phyloP scores from a whole-genome alignment of 1,139 yeast genomes.

The Lodderomyces oxycetoniae region DNA sequence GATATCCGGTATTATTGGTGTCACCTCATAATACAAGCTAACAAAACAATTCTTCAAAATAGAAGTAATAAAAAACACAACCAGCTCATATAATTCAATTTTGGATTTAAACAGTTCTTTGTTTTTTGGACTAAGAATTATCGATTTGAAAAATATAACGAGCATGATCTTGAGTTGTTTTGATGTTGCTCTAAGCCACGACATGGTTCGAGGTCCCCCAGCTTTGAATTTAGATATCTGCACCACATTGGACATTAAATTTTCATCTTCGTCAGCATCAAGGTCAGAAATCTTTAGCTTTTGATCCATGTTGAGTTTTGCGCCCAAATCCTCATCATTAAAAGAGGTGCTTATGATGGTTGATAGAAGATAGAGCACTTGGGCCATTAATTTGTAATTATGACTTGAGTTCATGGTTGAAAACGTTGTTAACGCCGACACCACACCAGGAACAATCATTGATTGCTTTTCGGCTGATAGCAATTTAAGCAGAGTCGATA shows the following conservation, averaged over 20 bases:
- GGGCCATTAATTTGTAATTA: conserved; percentile 22
- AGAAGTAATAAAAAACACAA: conserved; percentile 22
- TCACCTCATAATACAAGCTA: conserved; percentile 30
- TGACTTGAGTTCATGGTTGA: conserved; percentile 20
- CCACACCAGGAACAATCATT: conserved; percentile 38
- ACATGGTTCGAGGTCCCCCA: conserved; percentile 33
- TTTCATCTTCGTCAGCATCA: conserved; percentile 10
- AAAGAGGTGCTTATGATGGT: conserved; percentile 24
- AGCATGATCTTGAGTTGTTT: conserved; percentile 53
- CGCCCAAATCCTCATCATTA: conserved; percentile 23
- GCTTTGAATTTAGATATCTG: conserved; percentile 7
- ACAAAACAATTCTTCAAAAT: conserved; percentile 28
- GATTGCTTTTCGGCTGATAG: conserved; percentile 31
- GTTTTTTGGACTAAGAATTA: conserved; percentile 16
- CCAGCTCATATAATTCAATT: conserved; percentile 19
- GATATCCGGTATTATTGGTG: conserved; percentile 30
- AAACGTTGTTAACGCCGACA: conserved; percentile 31
- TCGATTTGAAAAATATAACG: conserved; percentile 26
- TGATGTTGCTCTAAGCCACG: conserved; percentile 66
- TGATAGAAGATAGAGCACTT: conserved; percentile 21
- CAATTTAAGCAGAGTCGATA: conserved; percentile 6
- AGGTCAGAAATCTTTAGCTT: conserved; percentile 15
- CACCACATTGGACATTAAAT: background rate
- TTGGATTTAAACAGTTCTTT: conserved; percentile 22
- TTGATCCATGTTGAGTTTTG: conserved; percentile 11